Base-by-base conservation (phyloP, 441 rosid species). In the Brassica hybrid region DNA sequence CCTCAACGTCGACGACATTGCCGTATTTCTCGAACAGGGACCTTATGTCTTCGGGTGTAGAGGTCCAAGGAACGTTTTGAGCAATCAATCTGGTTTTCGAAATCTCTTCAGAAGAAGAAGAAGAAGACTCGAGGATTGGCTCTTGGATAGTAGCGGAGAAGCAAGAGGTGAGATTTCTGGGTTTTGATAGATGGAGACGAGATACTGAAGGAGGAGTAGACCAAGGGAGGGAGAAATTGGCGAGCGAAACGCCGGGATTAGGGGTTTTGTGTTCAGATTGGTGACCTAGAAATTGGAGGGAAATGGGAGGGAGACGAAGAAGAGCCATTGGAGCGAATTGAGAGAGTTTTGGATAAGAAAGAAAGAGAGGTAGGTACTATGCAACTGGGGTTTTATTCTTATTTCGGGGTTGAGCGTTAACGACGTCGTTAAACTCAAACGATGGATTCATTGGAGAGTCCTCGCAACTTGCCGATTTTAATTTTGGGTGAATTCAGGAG, bases 1-100 rank as follows among this genome's bases (percentile, higher is more conserved):
- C 95, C 94, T 93, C 97, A 77, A 91, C 85, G 61, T 93, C 98
- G 9, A 88, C 71, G 36, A 91, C 97, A 12, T 73, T 83, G 62
- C 95, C 98, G 72, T 81, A 83, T 65, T 88, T 87, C 79, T 88
- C 89, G 77, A 93, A 90, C 88, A 93, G 77, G 14, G 95, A 80
- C 52, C 97, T 90, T 60, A 93, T 86, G 70, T 93, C 98, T 73
- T 93, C 95, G 17, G 87, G 61, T 12, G 95, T 88, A 75, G 86
- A 80, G 25, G 79, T 77, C 97, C 95, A 93, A 48, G 98, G 97
- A 63, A 93, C 79, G 81, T 91, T 93, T 73, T 87, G 86, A 74
- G 90, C 95, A 68, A 88, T 67, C 84, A 93, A 70, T 74, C 89
- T 87, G 13, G 85, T 84, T 56, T 48, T 80, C 2, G 89, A 88